Evolutionary conservation across 257 asterid species (phyloP).

Genomic region (Solanum etuberosum): DNA sequence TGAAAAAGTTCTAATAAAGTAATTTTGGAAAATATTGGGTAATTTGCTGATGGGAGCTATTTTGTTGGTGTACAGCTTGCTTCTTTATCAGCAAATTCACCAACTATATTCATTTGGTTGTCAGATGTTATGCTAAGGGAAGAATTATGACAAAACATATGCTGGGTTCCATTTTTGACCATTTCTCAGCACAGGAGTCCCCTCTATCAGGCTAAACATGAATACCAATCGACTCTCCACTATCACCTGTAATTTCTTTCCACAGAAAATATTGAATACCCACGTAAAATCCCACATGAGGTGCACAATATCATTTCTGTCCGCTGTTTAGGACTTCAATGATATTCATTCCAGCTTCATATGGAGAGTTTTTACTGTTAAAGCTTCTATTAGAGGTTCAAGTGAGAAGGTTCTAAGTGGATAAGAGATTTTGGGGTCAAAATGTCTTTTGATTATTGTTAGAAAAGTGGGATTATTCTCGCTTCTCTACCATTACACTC

Average conservation of each 20-base stretch:
- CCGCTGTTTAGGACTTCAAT: neutral
- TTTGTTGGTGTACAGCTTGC: neutral
- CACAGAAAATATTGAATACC: neutral
- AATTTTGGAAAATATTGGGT: neutral
- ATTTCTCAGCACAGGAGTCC: neutral
- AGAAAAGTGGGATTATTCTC: neutral
- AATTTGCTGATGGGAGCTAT: neutral
- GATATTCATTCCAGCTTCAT: neutral
- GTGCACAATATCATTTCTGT: neutral
- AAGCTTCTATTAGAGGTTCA: neutral
- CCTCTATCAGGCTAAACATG: neutral
- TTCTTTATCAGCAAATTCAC: neutral
- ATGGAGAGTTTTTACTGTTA: neutral
- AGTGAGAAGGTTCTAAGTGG: neutral
- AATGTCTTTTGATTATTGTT: neutral
- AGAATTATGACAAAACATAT: neutral
- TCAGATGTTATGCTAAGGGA: neutral
- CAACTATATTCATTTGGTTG: neutral
- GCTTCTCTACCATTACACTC: neutral
- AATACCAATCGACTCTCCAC: neutral
- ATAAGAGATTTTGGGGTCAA: neutral
- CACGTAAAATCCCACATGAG: neutral
- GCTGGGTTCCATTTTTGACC: neutral
- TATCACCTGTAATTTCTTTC: neutral
- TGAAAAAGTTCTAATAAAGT: neutral